Percentiles rank a stretch among this genome's conserved stretches.
Evolutionary conservation across 139 green algal species (phyloP).

Genomic region (Micractinium sp.): DNA sequence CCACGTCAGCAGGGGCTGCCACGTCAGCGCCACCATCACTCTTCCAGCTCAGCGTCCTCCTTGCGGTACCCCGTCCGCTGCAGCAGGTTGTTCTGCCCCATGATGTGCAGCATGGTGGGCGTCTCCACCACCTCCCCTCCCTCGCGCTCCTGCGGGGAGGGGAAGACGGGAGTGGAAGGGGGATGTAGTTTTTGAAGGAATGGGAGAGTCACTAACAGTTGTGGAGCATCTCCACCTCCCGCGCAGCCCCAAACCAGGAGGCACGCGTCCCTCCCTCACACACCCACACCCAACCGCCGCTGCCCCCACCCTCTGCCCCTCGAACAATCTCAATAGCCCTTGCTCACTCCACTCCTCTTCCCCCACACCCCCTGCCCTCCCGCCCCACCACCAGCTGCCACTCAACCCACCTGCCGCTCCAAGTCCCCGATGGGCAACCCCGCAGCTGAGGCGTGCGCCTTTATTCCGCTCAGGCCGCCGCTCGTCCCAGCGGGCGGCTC

Average conservation of each 20-base stretch:
- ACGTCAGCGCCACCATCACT: not conserved
- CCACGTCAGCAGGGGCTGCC: not conserved
- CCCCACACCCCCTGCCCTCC: too few species aligned
- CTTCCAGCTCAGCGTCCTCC: slow-evolving; percentile 18
- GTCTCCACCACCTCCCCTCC: slow-evolving; percentile 33
- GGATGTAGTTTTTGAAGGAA: not conserved
- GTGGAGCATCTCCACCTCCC: too few species aligned
- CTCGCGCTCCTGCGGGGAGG: not conserved
- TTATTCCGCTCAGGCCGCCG: not conserved
- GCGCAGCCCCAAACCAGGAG: too few species aligned
- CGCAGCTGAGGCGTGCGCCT: not conserved
- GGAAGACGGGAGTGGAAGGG: too few species aligned
- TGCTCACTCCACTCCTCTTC: not conserved
- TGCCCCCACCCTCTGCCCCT: not conserved
- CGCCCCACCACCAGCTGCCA: too few species aligned
- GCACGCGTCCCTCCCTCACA: too few species aligned
- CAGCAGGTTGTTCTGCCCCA: slow-evolving; percentile 45
- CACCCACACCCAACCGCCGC: too few species aligned
- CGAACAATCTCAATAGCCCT: not conserved
- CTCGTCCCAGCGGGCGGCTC: not conserved
- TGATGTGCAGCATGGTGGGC: slow-evolving; percentile 41
- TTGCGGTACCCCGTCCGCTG: slow-evolving; percentile 28
- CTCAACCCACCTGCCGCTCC: slow-evolving; percentile 16
- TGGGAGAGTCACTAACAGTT: not conserved
- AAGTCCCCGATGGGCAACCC: not conserved